Evolutionary conservation across 2,329 filamentous ascomycete genomes (phyloP).

Genomic region (Pseudogymnoascus sp.): DNA sequence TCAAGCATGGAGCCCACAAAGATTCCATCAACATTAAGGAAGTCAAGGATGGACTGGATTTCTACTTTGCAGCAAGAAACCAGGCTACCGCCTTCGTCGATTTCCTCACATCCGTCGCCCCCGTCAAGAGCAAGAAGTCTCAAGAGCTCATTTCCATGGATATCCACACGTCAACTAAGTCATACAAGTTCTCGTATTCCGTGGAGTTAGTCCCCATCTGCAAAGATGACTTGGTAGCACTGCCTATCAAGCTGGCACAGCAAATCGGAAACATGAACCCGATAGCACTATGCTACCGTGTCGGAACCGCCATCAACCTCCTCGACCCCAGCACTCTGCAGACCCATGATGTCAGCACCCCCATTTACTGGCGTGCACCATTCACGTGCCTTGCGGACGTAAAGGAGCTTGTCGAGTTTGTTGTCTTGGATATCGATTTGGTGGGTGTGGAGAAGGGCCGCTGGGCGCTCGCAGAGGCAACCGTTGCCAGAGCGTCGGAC

Average conservation of each 20-base stretch:
- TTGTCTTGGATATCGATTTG: slow-evolving; percentile 89
- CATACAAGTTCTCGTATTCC: slow-evolving; percentile 91
- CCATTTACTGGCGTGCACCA: slow-evolving; percentile 84
- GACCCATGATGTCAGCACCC: slow-evolving; percentile 73
- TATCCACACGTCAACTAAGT: slow-evolving; percentile 80
- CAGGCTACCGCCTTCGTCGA: slow-evolving; percentile 90
- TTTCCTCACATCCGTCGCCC: slow-evolving; percentile 75
- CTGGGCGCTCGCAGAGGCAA: slow-evolving; percentile 78
- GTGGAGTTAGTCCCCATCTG: slow-evolving; percentile 88
- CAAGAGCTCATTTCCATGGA: slow-evolving; percentile 92
- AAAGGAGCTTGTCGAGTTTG: slow-evolving; percentile 80
- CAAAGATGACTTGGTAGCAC: slow-evolving; percentile 92
- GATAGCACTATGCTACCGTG: slow-evolving; percentile 74
- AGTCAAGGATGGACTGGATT: slow-evolving; percentile 90
- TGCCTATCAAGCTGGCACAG: slow-evolving; percentile 84
- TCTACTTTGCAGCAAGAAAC: slow-evolving; percentile 85
- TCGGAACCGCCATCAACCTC: slow-evolving; percentile 84
- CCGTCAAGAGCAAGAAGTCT: slow-evolving; percentile 73
- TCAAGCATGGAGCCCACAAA: slow-evolving; percentile 85
- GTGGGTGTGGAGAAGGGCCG: slow-evolving; percentile 69
- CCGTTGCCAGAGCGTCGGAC: slow-evolving; percentile 79
- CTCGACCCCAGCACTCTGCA: slow-evolving; percentile 88
- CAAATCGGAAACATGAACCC: slow-evolving; percentile 82
- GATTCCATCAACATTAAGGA: slow-evolving; percentile 99
- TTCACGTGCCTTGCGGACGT: slow-evolving; percentile 80